These are phyloP conservation scores for Tulasnella sp. DNA, from an alignment of 768 basidiomycete genomes.

Conservation along the genomic window DNA sequence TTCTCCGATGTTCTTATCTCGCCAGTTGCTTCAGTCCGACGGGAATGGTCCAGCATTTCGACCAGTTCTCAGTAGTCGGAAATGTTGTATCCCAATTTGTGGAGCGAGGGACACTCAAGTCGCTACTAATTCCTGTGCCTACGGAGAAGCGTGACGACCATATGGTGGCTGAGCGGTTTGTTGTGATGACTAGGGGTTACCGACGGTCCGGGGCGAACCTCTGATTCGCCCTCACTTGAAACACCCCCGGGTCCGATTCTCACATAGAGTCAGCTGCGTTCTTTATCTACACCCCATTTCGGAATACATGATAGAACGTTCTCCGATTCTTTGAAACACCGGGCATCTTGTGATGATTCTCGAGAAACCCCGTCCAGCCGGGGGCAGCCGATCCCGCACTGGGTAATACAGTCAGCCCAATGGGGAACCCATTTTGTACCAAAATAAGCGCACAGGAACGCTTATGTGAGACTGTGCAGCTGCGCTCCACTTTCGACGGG, in stretches of 20 bases:
- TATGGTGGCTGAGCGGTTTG: background rate
- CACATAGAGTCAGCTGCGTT: background rate
- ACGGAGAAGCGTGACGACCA: background rate
- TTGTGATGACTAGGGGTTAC: background rate
- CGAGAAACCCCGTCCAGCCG: too few relatives aligned
- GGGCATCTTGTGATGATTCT: background rate
- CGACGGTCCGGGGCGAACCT: background rate
- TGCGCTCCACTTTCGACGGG: background rate
- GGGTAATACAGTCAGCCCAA: too few relatives aligned
- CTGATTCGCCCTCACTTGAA: background rate
- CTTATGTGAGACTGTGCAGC: background rate
- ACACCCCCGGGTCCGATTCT: background rate
- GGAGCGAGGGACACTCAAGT: background rate
- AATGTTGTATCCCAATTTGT: background rate
- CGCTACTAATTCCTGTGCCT: background rate
- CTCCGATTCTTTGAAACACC: background rate
- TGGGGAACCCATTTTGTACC: background rate
- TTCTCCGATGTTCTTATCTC: too few relatives aligned
- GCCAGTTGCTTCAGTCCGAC: background rate
- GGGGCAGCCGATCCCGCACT: too few relatives aligned
- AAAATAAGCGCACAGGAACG: background rate
- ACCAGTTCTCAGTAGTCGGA: background rate
- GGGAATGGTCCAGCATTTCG: background rate
- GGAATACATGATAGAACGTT: background rate
- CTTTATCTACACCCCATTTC: background rate